These are phyloP conservation scores for Beta lomatogona DNA, from an alignment of 179 eudicot species.

Conservation along the genomic window DNA sequence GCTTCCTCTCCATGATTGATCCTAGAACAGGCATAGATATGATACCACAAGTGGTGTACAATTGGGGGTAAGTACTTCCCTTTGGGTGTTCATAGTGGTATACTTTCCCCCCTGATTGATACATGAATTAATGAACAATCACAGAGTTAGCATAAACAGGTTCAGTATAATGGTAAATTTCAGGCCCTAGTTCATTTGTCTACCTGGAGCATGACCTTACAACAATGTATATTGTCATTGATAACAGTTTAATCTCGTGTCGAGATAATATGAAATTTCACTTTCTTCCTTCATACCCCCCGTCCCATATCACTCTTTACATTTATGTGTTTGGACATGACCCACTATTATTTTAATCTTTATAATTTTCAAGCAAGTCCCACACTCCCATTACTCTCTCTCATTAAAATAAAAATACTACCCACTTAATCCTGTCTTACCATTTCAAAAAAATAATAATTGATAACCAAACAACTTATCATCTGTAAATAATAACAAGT, in stretches of 20 bases:
- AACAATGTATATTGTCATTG: background rate
- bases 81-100: background rate
- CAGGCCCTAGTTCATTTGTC: background rate
- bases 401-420: too few species aligned
- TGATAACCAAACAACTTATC: too few species aligned
- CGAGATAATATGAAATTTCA: too few species aligned
- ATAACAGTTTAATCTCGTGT: background rate
- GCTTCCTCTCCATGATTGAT: constrained; percentile 94
- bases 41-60: constrained; percentile 93
- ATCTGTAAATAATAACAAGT: too few species aligned
- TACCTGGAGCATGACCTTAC: background rate
- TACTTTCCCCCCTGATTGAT: background rate
- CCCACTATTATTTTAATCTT: too few species aligned
- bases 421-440: too few species aligned
- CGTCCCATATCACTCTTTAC: background rate
- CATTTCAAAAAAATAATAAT: too few species aligned
- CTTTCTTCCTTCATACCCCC: background rate
- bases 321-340: too few species aligned
- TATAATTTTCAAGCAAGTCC: too few species aligned
- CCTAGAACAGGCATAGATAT: constrained; percentile 89
- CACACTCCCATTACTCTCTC: too few species aligned
- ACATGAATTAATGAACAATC: background rate
- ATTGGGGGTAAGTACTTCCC: constrained; percentile 72
- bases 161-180: background rate
- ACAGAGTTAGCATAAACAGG: background rate